Conservation (phyloP, 495 filamentous ascomycete genomes). For the Neurospora tetraspora region DNA sequence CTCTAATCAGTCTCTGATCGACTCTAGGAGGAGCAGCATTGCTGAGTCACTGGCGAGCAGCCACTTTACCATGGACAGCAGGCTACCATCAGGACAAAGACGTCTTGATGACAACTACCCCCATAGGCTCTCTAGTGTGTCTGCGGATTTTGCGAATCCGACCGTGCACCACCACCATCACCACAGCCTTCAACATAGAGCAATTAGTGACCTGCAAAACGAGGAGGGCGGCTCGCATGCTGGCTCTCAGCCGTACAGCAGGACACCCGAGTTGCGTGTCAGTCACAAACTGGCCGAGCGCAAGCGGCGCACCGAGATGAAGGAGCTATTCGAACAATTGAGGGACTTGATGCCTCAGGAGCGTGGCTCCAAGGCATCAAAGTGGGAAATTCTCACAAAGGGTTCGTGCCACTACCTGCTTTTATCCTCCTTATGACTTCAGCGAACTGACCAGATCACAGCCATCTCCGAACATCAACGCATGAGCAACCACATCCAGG, state of each 20-base stretch:
- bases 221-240: slow-evolving; percentile 44
- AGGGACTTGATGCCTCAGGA: slow-evolving; percentile 74
- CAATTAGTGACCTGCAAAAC: slow-evolving; percentile 54
- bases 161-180: slow-evolving; percentile 70
- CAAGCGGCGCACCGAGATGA: slow-evolving; percentile 96
- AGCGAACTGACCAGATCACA: slow-evolving; percentile 15
- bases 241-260: slow-evolving; percentile 70
- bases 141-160: slow-evolving; percentile 21
- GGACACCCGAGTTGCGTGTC: slow-evolving; percentile 88
- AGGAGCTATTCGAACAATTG: slow-evolving; percentile 85
- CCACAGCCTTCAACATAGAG: slow-evolving; percentile 66
- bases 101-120: slow-evolving; percentile 44
- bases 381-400: slow-evolving; percentile 98
- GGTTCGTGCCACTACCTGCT: slow-evolving; percentile 41
- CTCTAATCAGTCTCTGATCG: slow-evolving; percentile 44
- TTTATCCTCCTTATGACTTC: neutral
- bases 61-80: slow-evolving; percentile 58
- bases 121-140: slow-evolving; percentile 23
- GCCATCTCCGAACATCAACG: slow-evolving; percentile 48
- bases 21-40: slow-evolving; percentile 62
- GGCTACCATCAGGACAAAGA: slow-evolving; percentile 61
- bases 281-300: slow-evolving; percentile 95
- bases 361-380: slow-evolving; percentile 87
- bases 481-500: slow-evolving; percentile 27
- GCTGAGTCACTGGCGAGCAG: slow-evolving; percentile 66